Percentiles rank a stretch among this genome's conserved stretches.
These are phyloP conservation scores for Paragyromitra xinjiangensis DNA, from an alignment of 495 filamentous ascomycete species.

Conservation along the genomic window DNA sequence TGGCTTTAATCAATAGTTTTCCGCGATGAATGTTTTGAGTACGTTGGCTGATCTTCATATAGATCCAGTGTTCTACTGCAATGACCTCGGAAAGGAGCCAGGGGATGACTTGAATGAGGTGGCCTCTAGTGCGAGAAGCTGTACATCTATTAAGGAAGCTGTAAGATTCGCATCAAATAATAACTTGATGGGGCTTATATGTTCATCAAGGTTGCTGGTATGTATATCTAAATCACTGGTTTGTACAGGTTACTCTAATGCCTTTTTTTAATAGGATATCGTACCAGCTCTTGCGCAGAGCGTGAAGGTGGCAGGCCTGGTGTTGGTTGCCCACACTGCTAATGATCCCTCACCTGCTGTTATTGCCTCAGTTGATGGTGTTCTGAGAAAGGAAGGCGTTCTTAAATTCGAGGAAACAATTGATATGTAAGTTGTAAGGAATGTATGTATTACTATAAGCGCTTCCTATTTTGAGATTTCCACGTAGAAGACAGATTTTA, in stretches of 20 bases:
- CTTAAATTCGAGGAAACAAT: slow-evolving; percentile 92
- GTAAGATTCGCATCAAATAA: slow-evolving; percentile 93
- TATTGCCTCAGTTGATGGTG: slow-evolving; percentile 79
- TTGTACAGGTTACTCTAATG: slow-evolving; percentile 14
- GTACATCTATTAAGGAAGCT: slow-evolving; percentile 90
- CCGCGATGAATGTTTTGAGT: slow-evolving; percentile 2
- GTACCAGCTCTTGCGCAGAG: slow-evolving; percentile 90
- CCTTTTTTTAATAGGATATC: slow-evolving; percentile 71
- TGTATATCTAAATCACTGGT: slow-evolving; percentile 55
- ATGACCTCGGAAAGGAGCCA: slow-evolving; percentile 75
- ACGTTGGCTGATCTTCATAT: slow-evolving; percentile 1
- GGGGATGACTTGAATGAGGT: slow-evolving; percentile 45
- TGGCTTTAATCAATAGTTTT: neutral
- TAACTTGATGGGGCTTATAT: slow-evolving; percentile 97
- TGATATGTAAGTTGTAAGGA: slow-evolving; percentile 72
- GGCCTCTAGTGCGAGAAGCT: slow-evolving; percentile 69
- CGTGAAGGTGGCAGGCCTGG: slow-evolving; percentile 91
- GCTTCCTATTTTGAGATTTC: neutral
- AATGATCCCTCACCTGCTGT: slow-evolving; percentile 57
- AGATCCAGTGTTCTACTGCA: slow-evolving; percentile 94
- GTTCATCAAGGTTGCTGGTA: slow-evolving; percentile 84
- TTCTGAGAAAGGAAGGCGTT: slow-evolving; percentile 84
- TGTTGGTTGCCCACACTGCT: slow-evolving; percentile 89
- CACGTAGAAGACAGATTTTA: slow-evolving; percentile 12
- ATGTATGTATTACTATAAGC: slow-evolving; percentile 26